Conservation (phyloP, 1,139 yeast species). For the Ogataea hybrid region DNA sequence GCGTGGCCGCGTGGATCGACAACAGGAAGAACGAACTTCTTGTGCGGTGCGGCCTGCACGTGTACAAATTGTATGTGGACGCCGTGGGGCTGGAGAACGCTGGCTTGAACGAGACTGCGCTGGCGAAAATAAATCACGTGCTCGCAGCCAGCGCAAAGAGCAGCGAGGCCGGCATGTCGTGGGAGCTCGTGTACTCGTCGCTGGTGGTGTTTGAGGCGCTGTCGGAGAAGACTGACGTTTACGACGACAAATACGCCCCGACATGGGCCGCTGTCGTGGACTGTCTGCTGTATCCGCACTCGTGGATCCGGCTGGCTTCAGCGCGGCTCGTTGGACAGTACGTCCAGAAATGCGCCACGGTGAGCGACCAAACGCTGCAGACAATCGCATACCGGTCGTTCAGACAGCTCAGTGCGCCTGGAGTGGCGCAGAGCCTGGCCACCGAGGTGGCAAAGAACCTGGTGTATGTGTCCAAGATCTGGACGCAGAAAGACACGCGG, state of each 20-base stretch:
- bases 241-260: conserved; percentile 29
- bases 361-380: conserved; percentile 48
- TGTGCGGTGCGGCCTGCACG: conserved; percentile 73
- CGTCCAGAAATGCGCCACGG: conserved; percentile 36
- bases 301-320: conserved; percentile 82
- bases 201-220: conserved; percentile 52
- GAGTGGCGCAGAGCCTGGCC: conserved; percentile 63
- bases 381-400: conserved; percentile 64
- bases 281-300: conserved; percentile 76
- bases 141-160: conserved; percentile 37
- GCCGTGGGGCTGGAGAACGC: conserved; percentile 47
- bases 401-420: conserved; percentile 81
- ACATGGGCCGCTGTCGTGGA: conserved; percentile 56
- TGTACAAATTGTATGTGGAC: conserved; percentile 61
- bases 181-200: conserved; percentile 78
- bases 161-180: conserved; percentile 42
- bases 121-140: conserved; percentile 19
- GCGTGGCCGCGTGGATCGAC: conserved; percentile 66
- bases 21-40: conserved; percentile 54
- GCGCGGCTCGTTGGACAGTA: conserved; percentile 59
- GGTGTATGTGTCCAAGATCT: conserved; percentile 56
- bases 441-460: conserved; percentile 67
- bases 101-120: conserved; percentile 35
- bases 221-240: conserved; percentile 35
- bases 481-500: conserved; percentile 50